Base-by-base conservation (phyloP, 768 basidiomycete genomes). In the Boletus sensibilis region DNA sequence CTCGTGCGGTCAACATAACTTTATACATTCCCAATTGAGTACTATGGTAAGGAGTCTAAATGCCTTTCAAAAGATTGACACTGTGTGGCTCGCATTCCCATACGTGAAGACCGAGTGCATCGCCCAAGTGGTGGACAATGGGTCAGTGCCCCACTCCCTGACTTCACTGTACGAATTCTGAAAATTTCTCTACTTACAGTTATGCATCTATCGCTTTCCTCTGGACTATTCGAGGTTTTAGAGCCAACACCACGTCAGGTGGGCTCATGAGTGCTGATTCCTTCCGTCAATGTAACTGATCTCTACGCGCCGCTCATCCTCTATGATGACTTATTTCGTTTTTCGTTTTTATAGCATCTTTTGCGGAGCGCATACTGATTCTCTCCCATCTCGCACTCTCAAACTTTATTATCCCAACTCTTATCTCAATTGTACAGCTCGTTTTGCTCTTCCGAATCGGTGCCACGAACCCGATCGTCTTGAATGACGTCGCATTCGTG, bases 91-190 rank as follows among this genome's bases (percentile, higher is more conserved):
- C 12, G 10, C 58, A 11, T 52, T 61, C 4, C 72, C 69, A 12
- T 69, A 63, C 52, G 9, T 72, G 23, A 73, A 66, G 48, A 64
- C 69, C n/a, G 72, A 69, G 25, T 72, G 70, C 67, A 55, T 55
- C 4, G 44, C 64, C 1, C 70, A 71, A 53, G 35, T 68, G 2
- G 56, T 64, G 31, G 71, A 72, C 45, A 71, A 73, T 27, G 44
- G 48, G 67, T 72, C 5, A 41, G 52, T 53, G 2, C n/a, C 4
- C 11, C n/a, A 38, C 1, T 2, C 20, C 7, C 7, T 43, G 21
- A 39, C 8, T 9, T 33, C 31, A 11, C 9, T n/a, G n/a, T 16
- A 33, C 18, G 16, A 13, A 1, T 18, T 38, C 12, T 31, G 14
- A 37, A 35, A 9, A 12, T n/a, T 12, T 14, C 7, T 40, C 20